These are phyloP conservation scores for Galerina sulciceps DNA, from an alignment of 768 basidiomycete genomes.

Conservation along the genomic window DNA sequence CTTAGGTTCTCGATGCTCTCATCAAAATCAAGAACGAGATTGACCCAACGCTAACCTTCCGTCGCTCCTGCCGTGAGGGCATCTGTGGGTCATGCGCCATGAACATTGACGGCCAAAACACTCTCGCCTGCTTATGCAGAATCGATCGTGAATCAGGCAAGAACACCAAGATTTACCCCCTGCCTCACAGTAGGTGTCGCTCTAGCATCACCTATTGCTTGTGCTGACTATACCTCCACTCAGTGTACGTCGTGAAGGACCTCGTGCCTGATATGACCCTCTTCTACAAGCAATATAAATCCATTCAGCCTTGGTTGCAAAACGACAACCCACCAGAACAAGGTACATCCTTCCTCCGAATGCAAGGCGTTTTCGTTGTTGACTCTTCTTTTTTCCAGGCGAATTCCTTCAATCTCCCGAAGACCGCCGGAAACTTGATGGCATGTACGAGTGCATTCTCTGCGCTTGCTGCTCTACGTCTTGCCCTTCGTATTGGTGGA, in stretches of 20 bases:
- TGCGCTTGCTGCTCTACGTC: conserved; percentile 98
- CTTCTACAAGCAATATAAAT: conserved; percentile 99
- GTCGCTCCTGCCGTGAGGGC: conserved; percentile 90
- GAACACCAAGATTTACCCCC: conserved; percentile 91
- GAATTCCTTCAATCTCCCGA: conserved; percentile 91
- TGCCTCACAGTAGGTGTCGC: conserved; percentile 86
- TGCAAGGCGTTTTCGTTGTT: neutral
- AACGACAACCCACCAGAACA: conserved; percentile 88
- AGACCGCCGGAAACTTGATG: conserved; percentile 94
- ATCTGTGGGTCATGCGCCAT: conserved; percentile 99
- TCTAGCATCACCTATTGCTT: neutral
- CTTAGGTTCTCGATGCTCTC: conserved; percentile 82
- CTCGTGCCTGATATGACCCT: conserved; percentile 90
- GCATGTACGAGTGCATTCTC: conserved; percentile 97
- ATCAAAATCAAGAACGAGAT: conserved; percentile 99
- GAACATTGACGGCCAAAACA: conserved; percentile 99
- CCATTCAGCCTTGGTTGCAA: conserved; percentile 95
- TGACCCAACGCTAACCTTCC: conserved; percentile 96
- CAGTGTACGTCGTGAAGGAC: conserved; percentile 99
- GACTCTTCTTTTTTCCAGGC: conserved; percentile 29
- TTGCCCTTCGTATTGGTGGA: conserved; percentile 99
- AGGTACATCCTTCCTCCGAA: conserved; percentile 31
- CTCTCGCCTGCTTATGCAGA: conserved; percentile 94
- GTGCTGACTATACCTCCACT: neutral
- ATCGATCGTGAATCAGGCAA: conserved; percentile 79